A percentile compares a stretch with the other conserved stretches of the same genome.
Evolutionary conservation across 75 land plant genomes (phyloP).

Genomic region (Pinus taeda): DNA sequence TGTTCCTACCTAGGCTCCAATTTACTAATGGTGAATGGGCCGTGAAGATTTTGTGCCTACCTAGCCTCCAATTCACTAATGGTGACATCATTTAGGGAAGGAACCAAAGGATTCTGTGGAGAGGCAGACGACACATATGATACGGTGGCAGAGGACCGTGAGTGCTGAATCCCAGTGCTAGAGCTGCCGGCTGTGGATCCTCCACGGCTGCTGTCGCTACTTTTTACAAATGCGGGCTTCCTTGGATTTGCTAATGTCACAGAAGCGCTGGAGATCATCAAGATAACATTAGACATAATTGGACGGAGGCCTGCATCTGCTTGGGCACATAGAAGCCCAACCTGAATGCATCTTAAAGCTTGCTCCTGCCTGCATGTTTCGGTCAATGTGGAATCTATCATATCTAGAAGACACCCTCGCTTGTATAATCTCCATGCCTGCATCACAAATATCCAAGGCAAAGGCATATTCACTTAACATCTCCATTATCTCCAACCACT

Average conservation of each 20-base stretch:
- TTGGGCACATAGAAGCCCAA: conserved; percentile 26
- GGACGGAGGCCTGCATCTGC: conserved; percentile 12
- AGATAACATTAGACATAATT: conserved; percentile 21
- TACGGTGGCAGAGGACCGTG: no score
- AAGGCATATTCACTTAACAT: no score
- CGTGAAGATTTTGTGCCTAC: no score
- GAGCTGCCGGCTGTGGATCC: no score
- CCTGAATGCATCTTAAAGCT: conserved; percentile 17
- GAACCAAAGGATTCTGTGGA: neutral
- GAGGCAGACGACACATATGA: neutral
- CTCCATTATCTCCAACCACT: neutral
- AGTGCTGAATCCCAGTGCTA: no score
- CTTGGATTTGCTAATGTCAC: conserved; percentile 6
- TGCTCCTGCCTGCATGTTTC: neutral
- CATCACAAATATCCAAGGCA: neutral
- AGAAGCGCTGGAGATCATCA: conserved; percentile 20
- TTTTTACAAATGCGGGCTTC: conserved; percentile 2
- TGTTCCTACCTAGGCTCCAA: no score
- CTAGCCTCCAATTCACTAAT: no score
- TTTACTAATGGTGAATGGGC: no score
- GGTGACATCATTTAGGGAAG: neutral
- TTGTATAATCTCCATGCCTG: conserved; percentile 14
- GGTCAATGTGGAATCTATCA: conserved; percentile 1
- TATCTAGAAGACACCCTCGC: neutral
- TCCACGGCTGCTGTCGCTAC: neutral